These are phyloP conservation scores for Pseudopediastrum boryanum DNA, from an alignment of 139 green algal species.

Conservation along the genomic window DNA sequence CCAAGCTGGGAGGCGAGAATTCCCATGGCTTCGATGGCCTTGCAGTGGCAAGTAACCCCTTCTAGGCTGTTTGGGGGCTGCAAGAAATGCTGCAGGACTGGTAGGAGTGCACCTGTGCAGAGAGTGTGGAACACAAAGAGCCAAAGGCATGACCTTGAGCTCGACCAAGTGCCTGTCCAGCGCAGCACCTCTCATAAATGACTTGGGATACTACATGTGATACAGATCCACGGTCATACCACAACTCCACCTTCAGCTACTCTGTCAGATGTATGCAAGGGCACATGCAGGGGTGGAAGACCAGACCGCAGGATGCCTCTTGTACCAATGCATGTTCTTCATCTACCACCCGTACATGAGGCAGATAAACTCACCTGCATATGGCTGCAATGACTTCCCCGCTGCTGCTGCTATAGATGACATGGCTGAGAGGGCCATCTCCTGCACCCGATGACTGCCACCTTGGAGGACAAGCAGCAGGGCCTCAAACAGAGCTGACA, in stretches of 20 bases:
- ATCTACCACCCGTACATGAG: background rate
- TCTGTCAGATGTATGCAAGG: too few relatives aligned
- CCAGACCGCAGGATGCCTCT: too few relatives aligned
- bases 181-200: too few relatives aligned
- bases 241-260: too few relatives aligned
- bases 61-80: conserved; percentile 27
- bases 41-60: conserved; percentile 61
- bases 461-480: conserved; percentile 59
- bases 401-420: conserved; percentile 70
- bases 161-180: too few relatives aligned
- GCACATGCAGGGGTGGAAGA: too few relatives aligned
- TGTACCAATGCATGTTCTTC: too few relatives aligned
- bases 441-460: conserved; percentile 45
- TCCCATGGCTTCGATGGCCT: conserved; percentile 71
- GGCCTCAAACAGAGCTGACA: conserved; percentile 52
- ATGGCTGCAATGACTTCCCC: conserved; percentile 57
- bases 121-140: too few relatives aligned
- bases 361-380: conserved; percentile 37
- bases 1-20: conserved; percentile 62
- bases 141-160: too few relatives aligned
- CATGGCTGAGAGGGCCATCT: conserved; percentile 65
- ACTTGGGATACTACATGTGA: too few relatives aligned
- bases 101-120: too few relatives aligned
- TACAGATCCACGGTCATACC: too few relatives aligned
- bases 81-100: conserved; percentile 71